phyloP scores from a whole-genome alignment of 805 yeast genomes.

The Wickerhamiella allomyrinae region DNA sequence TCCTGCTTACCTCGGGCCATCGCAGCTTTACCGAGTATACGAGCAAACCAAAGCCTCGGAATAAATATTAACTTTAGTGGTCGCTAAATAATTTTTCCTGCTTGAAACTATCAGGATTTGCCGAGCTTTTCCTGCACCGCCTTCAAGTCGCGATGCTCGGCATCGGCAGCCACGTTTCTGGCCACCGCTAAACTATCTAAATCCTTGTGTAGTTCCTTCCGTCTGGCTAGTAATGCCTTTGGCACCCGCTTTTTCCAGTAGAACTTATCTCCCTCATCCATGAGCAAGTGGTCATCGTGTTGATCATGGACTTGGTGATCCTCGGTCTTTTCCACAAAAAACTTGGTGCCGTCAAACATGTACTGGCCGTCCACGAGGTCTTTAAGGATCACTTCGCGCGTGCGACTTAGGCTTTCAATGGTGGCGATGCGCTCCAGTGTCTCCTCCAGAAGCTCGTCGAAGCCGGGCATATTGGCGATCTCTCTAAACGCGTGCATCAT shows the following conservation, averaged over 20 bases:
- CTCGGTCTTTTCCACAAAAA: constrained; percentile 13
- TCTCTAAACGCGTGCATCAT: constrained; percentile 86
- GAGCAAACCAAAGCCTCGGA: no score
- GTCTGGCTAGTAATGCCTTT: not conserved
- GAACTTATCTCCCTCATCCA: constrained; percentile 11
- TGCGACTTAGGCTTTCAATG: constrained; percentile 64
- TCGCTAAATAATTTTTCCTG: no score
- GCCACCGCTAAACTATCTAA: not conserved
- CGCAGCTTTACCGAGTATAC: no score
- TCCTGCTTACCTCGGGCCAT: no score
- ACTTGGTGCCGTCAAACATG: constrained; percentile 9
- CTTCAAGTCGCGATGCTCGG: not conserved
- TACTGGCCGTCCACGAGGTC: constrained; percentile 36
- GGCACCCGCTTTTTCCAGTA: constrained; percentile 13
- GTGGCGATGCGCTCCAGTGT: constrained; percentile 56
- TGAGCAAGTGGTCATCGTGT: constrained; percentile 10
- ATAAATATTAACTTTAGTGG: no score
- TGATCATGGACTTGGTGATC: constrained; percentile 19
- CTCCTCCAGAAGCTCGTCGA: constrained; percentile 48
- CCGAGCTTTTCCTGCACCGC: not conserved
- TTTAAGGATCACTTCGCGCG: constrained; percentile 60
- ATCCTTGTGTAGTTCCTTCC: not conserved
- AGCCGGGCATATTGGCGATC: constrained; percentile 56
- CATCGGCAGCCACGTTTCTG: not conserved
- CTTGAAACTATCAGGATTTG: no score